phyloP scores from a whole-genome alignment of 73 alveolate species.

The Effrenium voratum region DNA sequence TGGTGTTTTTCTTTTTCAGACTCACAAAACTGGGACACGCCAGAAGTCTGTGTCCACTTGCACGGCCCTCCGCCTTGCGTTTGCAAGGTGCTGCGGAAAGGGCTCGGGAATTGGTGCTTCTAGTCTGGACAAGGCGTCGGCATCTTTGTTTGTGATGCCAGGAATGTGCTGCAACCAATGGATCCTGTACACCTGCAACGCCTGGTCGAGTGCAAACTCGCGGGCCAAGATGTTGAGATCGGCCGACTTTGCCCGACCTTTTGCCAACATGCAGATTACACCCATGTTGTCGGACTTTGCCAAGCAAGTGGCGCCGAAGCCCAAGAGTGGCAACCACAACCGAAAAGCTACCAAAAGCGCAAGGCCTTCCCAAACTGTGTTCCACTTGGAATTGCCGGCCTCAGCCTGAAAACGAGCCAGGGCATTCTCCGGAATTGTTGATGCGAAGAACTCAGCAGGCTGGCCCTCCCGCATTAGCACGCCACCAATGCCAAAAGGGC shows the following conservation, averaged over 20 bases:
- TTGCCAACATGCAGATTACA: neutral
- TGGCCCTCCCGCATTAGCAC: neutral
- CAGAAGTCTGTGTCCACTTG: neutral
- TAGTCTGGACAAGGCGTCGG: conserved; percentile 56
- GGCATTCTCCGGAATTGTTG: neutral
- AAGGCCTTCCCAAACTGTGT: conserved; percentile 26
- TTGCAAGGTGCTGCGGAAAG: neutral
- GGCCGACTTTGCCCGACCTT: conserved; percentile 1
- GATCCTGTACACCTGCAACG: neutral
- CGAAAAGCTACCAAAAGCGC: conserved; percentile 8
- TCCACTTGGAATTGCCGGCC: neutral
- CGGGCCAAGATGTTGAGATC: conserved; percentile 3
- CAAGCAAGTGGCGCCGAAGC: neutral
- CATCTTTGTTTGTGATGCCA: conserved; percentile 32
- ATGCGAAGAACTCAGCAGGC: neutral
- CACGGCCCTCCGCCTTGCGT: neutral
- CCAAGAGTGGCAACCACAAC: neutral
- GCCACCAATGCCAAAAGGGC: conserved; percentile 34
- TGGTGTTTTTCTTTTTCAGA: neutral
- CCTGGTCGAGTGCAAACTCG: conserved; percentile 37
- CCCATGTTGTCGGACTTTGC: conserved; percentile 2
- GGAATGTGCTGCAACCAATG: conserved; percentile 21
- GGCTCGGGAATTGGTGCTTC: neutral
- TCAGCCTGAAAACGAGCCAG: neutral
- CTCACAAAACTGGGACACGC: neutral